phyloP scores from a whole-genome alignment of 108 stramenopile species.

The Nitzschia putrida region DNA sequence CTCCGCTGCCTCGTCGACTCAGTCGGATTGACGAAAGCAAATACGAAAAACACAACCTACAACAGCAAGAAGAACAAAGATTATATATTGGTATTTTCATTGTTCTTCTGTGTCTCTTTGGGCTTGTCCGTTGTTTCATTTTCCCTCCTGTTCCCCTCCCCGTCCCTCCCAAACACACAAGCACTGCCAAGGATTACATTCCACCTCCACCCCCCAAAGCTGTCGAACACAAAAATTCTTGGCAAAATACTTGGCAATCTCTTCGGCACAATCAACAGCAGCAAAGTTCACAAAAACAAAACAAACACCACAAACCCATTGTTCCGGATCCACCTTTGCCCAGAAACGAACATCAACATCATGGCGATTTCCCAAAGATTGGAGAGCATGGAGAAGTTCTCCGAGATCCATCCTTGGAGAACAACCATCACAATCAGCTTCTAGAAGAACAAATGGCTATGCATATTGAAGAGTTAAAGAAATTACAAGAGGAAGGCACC shows the following conservation, averaged over 20 bases:
- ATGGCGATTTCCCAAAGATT: neutral
- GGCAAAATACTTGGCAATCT: neutral
- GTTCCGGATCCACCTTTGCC: neutral
- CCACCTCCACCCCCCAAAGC: neutral
- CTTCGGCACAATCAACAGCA: neutral
- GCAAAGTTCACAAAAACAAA: neutral
- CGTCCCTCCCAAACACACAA: neutral
- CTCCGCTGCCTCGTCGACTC: neutral
- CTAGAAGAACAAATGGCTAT: neutral
- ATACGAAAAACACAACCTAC: constrained; percentile 9
- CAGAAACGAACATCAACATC: neutral
- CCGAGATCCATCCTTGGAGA: neutral
- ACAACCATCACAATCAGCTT: neutral
- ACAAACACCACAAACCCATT: neutral
- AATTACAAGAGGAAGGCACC: neutral
- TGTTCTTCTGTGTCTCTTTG: neutral
- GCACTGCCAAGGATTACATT: neutral
- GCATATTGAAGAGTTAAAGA: constrained; percentile 8
- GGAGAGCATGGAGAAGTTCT: neutral
- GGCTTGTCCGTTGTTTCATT: neutral
- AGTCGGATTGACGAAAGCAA: constrained; percentile 18
- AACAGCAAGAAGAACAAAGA: constrained; percentile 6
- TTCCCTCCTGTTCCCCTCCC: neutral
- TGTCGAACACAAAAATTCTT: too few relatives aligned
- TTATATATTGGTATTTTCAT: neutral